Base-by-base conservation (phyloP, 2,329 filamentous ascomycete species). In the Aspergillus chevalieri region DNA sequence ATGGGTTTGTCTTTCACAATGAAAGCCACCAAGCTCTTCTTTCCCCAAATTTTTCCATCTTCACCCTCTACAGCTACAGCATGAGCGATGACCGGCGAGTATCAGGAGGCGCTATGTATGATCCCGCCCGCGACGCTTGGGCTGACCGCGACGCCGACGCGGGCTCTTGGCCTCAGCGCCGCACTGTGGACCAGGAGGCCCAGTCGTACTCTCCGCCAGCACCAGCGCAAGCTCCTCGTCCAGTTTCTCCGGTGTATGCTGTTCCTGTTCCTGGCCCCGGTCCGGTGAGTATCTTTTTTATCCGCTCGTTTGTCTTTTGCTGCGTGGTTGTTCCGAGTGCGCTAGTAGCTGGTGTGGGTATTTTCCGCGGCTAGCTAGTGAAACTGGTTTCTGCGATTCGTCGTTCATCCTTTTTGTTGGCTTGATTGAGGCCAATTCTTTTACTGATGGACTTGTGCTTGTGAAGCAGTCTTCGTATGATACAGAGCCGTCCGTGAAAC, bases 81-180 rank as follows among this genome's bases (percentile, higher is more conserved):
- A 48, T 36, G 50, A 49, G 45, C 28, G 47, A 55, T 19, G 43
- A 52, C 36, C 42, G 42, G 14, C 41, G 17, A 28, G 39, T 38
- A 34, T 41, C 45, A 24, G 46, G 30, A 39, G 52, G 43, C 43
- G 34, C 45, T 22, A 61, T 57, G 57, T 61, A 59, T 41, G 57
- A 59, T 57, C 54, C 56, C 41, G 58, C 58, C 47, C 58, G 58
- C 52, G 58, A 61, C 52, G 49, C 42, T 36, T 60, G 58, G 58
- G 58, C 55, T 43, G 52, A 48, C 17, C 47, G 43, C 39, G 30
- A 38, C 24, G 43, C 36, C 36, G 38, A 52, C 17, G 42, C 42
- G 41, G 45, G 47, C 15, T 17, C 45, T 41, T 48, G 34, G 45
- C 46, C 42, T 36, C 47, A 36, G 17, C 42, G 10, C 49, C 26